Evolutionary conservation across 2,329 filamentous ascomycete species (phyloP), one percentile per base, ranked within the genome.

Genomic region (Ilyonectria mors-panacis): DNA sequence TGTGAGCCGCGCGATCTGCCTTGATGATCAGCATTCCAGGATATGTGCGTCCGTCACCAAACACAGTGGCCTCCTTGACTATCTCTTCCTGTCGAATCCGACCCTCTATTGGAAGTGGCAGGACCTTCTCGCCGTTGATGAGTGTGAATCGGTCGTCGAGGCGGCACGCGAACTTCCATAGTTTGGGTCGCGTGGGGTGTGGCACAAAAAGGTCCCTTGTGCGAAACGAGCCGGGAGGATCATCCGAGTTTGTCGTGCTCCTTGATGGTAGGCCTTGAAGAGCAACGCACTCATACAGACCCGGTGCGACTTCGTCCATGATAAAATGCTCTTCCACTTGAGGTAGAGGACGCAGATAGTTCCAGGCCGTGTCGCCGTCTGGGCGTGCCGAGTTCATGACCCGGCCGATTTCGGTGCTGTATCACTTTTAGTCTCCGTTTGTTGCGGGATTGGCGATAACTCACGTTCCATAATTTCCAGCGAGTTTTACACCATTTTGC

Each of bases 51-150:
- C 85, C 87, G 1, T 85, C 82, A 0, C 89, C 89, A 67, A 91
- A 89, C 0, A 89, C 84, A 3, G 90, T 80, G 0, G 85, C 85
- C 65, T 91, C 89, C 17, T 84, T 80, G 0, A 91, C 86, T 0
- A 85, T 77, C 4, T 81, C 78, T 55, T 87, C 81, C 59, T 88
- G 84, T 9, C 87, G 81, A 7, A 91, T 84, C 0, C 82, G 80
- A 4, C 86, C 84, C 74, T 92, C 90, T 6, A 84, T 82, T 0
- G 79, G 79, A 2, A 85, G 70, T 0, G 85, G 85, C 0, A 84
- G 75, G 0, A 85, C 82, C 62, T 86, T 86, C 69, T 86, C 85
- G 3, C 85, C 84, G 39, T 86, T 86, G 39, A 82, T 73, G 1
- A 86, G 74, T 0, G 81, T 84, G 19, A 87, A 78, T 0, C 80